phyloP scores from a whole-genome alignment of 108 stramenopile species.

The Conticribra guillardii region DNA sequence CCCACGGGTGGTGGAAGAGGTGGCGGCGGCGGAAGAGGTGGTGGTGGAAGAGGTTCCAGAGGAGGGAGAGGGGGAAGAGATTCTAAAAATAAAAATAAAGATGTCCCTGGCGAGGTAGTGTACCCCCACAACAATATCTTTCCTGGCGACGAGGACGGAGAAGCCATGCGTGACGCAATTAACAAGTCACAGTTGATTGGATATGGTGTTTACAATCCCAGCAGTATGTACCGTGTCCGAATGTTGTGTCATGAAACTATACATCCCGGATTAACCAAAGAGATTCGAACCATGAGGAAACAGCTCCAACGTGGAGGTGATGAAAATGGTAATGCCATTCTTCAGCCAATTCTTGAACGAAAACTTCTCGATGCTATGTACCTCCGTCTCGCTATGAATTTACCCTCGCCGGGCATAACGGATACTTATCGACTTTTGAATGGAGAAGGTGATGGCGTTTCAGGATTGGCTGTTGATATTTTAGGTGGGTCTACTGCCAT shows the following conservation, averaged over 20 bases:
- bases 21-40: constrained; percentile 17
- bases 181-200: constrained; percentile 66
- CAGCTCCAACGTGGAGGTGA: constrained; percentile 15
- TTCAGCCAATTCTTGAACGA: constrained; percentile 56
- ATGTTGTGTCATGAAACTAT: constrained; percentile 71
- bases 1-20: background rate
- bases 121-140: constrained; percentile 40
- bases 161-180: constrained; percentile 13
- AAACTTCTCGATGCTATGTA: constrained; percentile 66
- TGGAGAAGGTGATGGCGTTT: constrained; percentile 94
- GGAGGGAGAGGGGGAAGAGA: constrained; percentile 21
- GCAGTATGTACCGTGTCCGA: constrained; percentile 82
- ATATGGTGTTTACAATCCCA: constrained; percentile 86
- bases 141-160: background rate
- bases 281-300: constrained; percentile 32
- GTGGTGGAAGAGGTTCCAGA: no score
- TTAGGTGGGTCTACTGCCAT: constrained; percentile 76
- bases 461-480: constrained; percentile 92
- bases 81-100: constrained; percentile 25
- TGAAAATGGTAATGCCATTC: constrained; percentile 2
- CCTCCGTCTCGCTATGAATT: constrained; percentile 54
- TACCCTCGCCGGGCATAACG: constrained; percentile 50
- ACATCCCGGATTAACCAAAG: constrained; percentile 45
- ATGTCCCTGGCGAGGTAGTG: constrained; percentile 8
- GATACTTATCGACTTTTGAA: constrained; percentile 88